These are phyloP conservation scores for Eucalyptus shirleyi DNA, from an alignment of 345 rosid genomes.

Conservation along the genomic window DNA sequence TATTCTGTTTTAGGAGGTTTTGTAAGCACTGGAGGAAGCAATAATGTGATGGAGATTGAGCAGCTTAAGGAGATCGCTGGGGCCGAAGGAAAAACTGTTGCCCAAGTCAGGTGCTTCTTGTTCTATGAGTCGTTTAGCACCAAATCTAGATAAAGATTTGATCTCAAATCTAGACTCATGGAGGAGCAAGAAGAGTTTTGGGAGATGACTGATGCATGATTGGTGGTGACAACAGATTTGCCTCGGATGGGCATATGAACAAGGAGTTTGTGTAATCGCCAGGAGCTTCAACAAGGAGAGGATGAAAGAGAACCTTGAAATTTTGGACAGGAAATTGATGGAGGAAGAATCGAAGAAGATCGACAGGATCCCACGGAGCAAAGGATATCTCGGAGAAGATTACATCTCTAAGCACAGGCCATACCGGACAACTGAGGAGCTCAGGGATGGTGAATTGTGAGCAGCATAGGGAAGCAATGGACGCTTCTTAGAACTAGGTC, in stretches of 20 bases:
- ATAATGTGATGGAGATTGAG: constrained; percentile 45
- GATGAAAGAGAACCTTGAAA: neutral
- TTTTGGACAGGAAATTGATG: neutral
- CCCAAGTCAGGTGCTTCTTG: constrained; percentile 33
- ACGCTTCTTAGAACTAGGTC: neutral
- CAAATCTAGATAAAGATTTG: neutral
- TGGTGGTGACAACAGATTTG: neutral
- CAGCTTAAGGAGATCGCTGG: constrained; percentile 51
- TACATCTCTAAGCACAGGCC: neutral
- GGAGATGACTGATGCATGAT: neutral
- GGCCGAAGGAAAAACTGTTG: constrained; percentile 51
- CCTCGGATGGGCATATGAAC: neutral
- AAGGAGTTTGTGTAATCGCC: neutral
- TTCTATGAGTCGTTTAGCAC: neutral
- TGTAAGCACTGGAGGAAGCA: constrained; percentile 57
- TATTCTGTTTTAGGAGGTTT: constrained; percentile 55
- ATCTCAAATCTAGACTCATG: neutral
- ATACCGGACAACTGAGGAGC: neutral
- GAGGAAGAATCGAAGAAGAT: neutral
- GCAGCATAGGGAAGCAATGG: neutral
- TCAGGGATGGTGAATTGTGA: neutral
- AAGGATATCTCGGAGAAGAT: neutral
- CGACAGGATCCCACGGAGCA: neutral
- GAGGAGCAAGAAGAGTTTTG: neutral
- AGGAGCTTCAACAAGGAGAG: neutral